phyloP scores from a whole-genome alignment of 208 protist genomes.

The Acanthamoeba sp. region DNA sequence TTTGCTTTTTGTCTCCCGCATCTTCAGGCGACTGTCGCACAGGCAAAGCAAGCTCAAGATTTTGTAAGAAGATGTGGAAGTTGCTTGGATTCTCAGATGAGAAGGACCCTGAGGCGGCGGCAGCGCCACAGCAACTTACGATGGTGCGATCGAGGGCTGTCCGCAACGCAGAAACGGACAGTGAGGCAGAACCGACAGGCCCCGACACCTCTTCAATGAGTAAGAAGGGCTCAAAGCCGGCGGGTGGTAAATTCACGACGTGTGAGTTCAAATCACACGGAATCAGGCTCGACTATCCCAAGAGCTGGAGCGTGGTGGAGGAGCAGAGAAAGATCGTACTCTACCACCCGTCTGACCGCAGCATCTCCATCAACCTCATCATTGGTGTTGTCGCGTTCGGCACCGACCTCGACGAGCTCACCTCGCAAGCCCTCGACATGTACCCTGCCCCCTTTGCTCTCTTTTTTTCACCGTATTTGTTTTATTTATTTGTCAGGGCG shows the following conservation, averaged over 20 bases:
- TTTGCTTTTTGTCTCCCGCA: background rate
- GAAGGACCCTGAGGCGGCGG: background rate
- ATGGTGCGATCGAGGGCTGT: constrained; percentile 34
- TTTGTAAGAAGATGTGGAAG: constrained; percentile 11
- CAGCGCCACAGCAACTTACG: constrained; percentile 9
- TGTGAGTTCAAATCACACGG: constrained; percentile 10
- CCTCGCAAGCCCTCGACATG: constrained; percentile 20
- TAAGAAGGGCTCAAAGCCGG: background rate
- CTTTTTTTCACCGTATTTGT: too few relatives aligned
- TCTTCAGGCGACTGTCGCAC: too few relatives aligned
- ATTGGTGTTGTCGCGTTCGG: background rate
- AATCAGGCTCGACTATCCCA: constrained; percentile 3
- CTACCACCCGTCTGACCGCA: constrained; percentile 20
- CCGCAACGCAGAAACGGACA: background rate
- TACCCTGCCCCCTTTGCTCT: background rate
- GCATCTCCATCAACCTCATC: constrained; percentile 56
- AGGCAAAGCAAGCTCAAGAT: background rate
- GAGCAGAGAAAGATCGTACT: constrained; percentile 8
- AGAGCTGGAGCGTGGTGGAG: constrained; percentile 46
- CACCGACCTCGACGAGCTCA: constrained; percentile 30
- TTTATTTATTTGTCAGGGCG: background rate
- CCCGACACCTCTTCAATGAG: background rate
- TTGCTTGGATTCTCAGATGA: constrained; percentile 16
- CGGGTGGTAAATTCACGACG: background rate
- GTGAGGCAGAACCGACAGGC: background rate